These are phyloP conservation scores for Sisymbrium altissimum DNA, from an alignment of 345 rosid genomes.

Conservation along the genomic window DNA sequence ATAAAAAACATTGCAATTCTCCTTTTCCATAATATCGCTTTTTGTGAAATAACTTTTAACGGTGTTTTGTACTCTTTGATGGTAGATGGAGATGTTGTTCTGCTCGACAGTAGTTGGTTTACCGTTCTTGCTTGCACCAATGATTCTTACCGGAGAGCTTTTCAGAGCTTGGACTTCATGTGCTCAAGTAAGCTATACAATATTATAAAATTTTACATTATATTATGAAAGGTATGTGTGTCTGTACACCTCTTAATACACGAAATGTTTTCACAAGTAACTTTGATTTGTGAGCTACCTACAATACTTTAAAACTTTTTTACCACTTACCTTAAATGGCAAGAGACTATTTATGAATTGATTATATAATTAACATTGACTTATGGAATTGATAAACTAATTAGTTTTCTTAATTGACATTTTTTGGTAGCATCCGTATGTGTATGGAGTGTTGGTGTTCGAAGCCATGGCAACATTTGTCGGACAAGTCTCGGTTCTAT, in stretches of 20 bases:
- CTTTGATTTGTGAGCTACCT: neutral
- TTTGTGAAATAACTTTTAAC: neutral
- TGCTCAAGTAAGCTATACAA: slow-evolving; percentile 48
- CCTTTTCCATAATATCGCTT: neutral
- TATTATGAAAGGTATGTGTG: neutral
- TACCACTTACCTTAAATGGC: neutral
- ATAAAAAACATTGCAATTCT: neutral
- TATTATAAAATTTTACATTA: neutral
- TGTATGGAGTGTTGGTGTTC: slow-evolving; percentile 71
- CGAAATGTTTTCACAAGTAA: neutral
- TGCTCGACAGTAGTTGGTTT: slow-evolving; percentile 80
- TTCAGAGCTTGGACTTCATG: slow-evolving; percentile 80
- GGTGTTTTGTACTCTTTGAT: neutral
- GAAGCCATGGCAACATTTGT: slow-evolving; percentile 89
- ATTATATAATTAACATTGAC: neutral
- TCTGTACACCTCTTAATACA: neutral
- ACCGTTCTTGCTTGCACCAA: slow-evolving; percentile 74
- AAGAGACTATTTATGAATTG: neutral
- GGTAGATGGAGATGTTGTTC: slow-evolving; percentile 81
- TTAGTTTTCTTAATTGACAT: neutral
- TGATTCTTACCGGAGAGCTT: slow-evolving; percentile 82
- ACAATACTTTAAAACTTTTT: neutral
- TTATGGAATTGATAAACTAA: neutral
- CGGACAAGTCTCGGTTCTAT: slow-evolving; percentile 78
- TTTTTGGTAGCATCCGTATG: slow-evolving; percentile 64